phyloP scores from a whole-genome alignment of 352 stramenopile genomes.

The Pythium phragmitis region DNA sequence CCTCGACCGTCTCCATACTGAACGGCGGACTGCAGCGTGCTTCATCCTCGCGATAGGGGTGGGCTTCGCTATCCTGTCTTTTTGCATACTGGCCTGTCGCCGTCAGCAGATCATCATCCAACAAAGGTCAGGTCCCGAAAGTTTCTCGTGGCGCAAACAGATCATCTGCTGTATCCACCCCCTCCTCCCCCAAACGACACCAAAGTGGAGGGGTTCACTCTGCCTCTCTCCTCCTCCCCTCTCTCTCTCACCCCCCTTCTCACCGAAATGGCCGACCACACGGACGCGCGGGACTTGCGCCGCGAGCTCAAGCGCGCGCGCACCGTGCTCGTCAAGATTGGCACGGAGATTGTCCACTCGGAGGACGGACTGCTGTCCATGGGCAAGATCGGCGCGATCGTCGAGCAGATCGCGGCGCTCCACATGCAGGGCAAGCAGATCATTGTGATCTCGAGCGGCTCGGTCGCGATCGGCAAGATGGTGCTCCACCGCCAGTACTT shows the following conservation, averaged over 20 bases:
- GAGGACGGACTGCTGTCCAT: constrained; percentile 72
- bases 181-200: constrained; percentile 10
- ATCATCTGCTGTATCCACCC: not conserved
- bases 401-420: constrained; percentile 79
- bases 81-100: not conserved
- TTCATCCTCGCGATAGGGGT: not conserved
- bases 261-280: not conserved
- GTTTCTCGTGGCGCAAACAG: constrained; percentile 24
- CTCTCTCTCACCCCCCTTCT: too few relatives aligned
- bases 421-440: constrained; percentile 84
- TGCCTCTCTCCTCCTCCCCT: not conserved
- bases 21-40: too few relatives aligned
- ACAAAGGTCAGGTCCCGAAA: not conserved
- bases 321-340: constrained; percentile 85
- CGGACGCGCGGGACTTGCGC: constrained; percentile 25
- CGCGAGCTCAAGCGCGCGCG: constrained; percentile 54
- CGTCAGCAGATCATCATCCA: not conserved
- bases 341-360: constrained; percentile 85
- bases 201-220: not conserved
- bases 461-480: constrained; percentile 78
- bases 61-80: not conserved
- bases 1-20: too few relatives aligned
- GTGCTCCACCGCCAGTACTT: constrained; percentile 80
- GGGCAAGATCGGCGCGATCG: constrained; percentile 83
- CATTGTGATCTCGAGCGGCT: constrained; percentile 83